Conservation (phyloP, 1,284 basidiomycete species). For the Singerocomus rubriflavus region DNA sequence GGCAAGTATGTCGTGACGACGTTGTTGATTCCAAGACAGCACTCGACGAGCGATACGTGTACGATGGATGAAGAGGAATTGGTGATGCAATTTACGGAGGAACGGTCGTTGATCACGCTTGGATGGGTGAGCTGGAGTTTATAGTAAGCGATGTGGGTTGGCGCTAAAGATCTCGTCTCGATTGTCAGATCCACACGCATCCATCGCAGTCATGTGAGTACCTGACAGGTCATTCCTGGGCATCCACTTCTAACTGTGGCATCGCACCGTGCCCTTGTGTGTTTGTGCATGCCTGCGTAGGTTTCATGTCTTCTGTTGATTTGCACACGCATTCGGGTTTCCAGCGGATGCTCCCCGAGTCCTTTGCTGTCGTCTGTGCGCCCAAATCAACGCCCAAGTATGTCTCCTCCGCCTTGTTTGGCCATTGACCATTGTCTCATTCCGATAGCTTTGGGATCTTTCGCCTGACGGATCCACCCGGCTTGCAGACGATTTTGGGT, state of each 20-base stretch:
- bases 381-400: constrained; percentile 76
- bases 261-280: constrained; percentile 2
- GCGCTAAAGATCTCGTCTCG: constrained; percentile 4
- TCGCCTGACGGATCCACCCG: constrained; percentile 81
- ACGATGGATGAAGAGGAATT: constrained; percentile 86
- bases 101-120: constrained; percentile 73
- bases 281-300: constrained; percentile 31
- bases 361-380: constrained; percentile 88
- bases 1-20: constrained; percentile 68
- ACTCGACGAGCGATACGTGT: constrained; percentile 83
- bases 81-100: constrained; percentile 80
- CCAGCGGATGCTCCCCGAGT: constrained; percentile 84
- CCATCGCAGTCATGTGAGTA: constrained; percentile 80
- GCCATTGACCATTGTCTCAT: neutral
- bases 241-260: constrained; percentile 5
- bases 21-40: constrained; percentile 79
- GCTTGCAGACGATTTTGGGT: constrained; percentile 63
- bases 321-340: constrained; percentile 87
- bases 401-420: constrained; percentile 18
- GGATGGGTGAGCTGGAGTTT: constrained; percentile 69
- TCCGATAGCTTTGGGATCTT: constrained; percentile 75
- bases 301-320: constrained; percentile 87
- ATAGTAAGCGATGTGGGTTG: neutral
- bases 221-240: neutral
- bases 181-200: constrained; percentile 81